Conservation (phyloP, 1,139 yeast genomes). For the Cylindricascospora bacillispora region DNA sequence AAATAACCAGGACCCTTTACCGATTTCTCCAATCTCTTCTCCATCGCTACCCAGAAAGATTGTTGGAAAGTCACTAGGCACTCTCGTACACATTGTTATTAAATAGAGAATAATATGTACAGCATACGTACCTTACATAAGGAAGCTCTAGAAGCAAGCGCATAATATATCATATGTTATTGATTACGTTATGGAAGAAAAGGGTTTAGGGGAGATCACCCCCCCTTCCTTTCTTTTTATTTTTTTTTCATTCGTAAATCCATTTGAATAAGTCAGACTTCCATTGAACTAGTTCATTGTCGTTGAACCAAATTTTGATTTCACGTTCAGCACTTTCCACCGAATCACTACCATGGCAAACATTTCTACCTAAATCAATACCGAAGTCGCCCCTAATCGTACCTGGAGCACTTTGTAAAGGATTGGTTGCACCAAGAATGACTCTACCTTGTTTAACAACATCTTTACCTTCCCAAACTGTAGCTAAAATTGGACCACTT, state of each 20-base stretch:
- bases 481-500: constrained; percentile 97
- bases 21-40: no score
- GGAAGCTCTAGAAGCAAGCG: no score
- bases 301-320: constrained; percentile 95
- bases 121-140: no score
- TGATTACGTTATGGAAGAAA: no score
- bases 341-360: constrained; percentile 98
- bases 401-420: constrained; percentile 94
- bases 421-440: constrained; percentile 98
- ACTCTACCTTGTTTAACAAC: constrained; percentile 98
- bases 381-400: constrained; percentile 98
- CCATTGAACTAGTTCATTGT: constrained; percentile 91
- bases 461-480: constrained; percentile 99
- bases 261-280: constrained; percentile 72
- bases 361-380: constrained; percentile 98
- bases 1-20: no score
- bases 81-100: no score
- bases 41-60: no score
- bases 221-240: no score
- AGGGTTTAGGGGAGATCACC: no score
- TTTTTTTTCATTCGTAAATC: constrained; percentile 81
- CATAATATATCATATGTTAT: no score
- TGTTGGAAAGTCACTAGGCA: no score
- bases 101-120: no score
- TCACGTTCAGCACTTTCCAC: constrained; percentile 97